Evolutionary conservation across 73 alveolate genomes (phyloP).

Genomic region (Stentor coeruleus): DNA sequence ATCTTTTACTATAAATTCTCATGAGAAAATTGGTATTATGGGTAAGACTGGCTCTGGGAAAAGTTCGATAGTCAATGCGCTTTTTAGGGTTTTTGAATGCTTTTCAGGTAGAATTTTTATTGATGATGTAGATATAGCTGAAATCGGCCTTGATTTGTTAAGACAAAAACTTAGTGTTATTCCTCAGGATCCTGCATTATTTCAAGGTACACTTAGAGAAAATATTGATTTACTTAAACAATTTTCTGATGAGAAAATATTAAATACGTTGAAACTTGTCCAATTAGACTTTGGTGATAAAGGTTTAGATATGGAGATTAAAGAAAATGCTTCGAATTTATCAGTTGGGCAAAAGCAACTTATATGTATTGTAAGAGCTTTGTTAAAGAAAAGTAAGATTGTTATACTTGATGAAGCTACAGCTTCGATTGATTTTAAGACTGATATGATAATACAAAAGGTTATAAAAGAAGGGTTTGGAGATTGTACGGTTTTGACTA

Average conservation of each 20-base stretch:
- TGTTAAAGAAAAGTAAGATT: slow-evolving; percentile 52
- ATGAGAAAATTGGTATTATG: slow-evolving; percentile 65
- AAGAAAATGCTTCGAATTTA: slow-evolving; percentile 82
- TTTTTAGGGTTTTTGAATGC: slow-evolving; percentile 57
- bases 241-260: slow-evolving; percentile 55
- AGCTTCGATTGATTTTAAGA: slow-evolving; percentile 72
- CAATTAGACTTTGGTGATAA: slow-evolving; percentile 59
- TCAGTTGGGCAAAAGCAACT: slow-evolving; percentile 73
- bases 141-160: slow-evolving; percentile 55
- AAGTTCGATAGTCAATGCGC: slow-evolving; percentile 48
- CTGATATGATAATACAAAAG: slow-evolving; percentile 65
- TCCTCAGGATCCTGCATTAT: slow-evolving; percentile 84
- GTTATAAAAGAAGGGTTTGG: slow-evolving; percentile 45
- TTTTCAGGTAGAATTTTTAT: too few species aligned
- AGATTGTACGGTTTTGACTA: slow-evolving; percentile 59
- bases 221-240: slow-evolving; percentile 82
- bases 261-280: slow-evolving; percentile 58
- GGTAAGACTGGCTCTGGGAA: slow-evolving; percentile 75
- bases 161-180: slow-evolving; percentile 71
- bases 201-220: slow-evolving; percentile 79
- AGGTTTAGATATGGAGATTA: slow-evolving; percentile 50
- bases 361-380: slow-evolving; percentile 76
- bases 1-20: slow-evolving; percentile 49
- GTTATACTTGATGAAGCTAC: slow-evolving; percentile 88
- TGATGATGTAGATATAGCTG: slow-evolving; percentile 74